Base-by-base conservation (phyloP, 1,284 basidiomycete species). In the Taiwanofungus camphoratus region DNA sequence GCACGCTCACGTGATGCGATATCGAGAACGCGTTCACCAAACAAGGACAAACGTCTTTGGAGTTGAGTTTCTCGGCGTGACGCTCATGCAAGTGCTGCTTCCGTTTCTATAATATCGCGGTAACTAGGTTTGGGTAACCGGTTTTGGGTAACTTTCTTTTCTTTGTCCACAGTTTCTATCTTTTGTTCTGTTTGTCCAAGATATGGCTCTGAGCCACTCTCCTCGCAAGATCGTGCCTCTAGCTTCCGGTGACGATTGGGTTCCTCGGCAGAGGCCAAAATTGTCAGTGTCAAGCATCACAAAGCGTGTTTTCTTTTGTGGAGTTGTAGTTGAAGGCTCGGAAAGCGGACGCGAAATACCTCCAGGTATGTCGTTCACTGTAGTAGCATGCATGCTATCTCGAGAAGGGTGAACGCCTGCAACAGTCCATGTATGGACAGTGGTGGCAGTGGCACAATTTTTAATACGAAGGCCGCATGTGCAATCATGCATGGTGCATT, bases 321-420 rank as follows among this genome's bases (percentile, higher is more conserved):
- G 82, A 27, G 84, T 90, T 24, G 86, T 90, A 16, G 82, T 90
- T 21, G 87, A 90, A 62, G 83, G 80, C 39, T 77, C 81, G 29
- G 81, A 82, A 47, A 72, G 75, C 53, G 82, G 81, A 2, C 73
- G 69, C 52, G 72, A 76, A 48, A 71, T 88, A 42, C 72, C 82
- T 33, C 77, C 82, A 64, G 87, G 87, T 83, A 54, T 46, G 70
- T 64, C 32, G 22, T 34, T n/a, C 24, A 16, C 11, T 45, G 38
- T n/a, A n/a, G n/a, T n/a, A n/a, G n/a, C n/a, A n/a, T n/a, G n/a
- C n/a, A n/a, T n/a, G n/a, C n/a, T n/a, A n/a, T n/a, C n/a, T n/a
- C n/a, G n/a, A n/a, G n/a, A n/a, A n/a, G n/a, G n/a, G n/a, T n/a
- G n/a, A n/a, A n/a, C n/a, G n/a, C n/a, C n/a, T n/a, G n/a, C n/a